Conservation (phyloP, 768 basidiomycete genomes). For the Stropharia rugosoannulata region DNA sequence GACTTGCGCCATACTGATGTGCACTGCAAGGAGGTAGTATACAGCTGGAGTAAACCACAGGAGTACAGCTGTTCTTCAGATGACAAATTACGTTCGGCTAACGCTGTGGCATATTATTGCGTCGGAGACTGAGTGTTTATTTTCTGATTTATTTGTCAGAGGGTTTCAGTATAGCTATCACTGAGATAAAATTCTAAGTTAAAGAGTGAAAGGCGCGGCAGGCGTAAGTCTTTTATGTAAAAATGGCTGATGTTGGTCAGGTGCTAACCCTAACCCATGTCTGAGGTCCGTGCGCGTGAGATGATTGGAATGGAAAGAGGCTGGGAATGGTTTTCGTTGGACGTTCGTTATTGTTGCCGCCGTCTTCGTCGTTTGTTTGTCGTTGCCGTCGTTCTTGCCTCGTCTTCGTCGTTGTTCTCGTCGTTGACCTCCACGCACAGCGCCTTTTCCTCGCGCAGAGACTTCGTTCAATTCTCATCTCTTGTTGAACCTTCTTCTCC, state of each 20-base stretch:
- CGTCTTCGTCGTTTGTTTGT: constrained; percentile 26
- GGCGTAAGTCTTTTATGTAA: too few relatives aligned
- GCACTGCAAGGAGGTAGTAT: too few relatives aligned
- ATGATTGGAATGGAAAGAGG: constrained; percentile 8
- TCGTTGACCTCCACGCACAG: constrained; percentile 29
- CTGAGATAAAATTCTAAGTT: too few relatives aligned
- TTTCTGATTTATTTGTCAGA: too few relatives aligned
- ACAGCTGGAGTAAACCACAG: too few relatives aligned
- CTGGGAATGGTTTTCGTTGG: constrained; percentile 17
- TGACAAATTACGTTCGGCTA: too few relatives aligned
- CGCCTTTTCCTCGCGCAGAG: constrained; percentile 29
- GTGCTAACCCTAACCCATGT: constrained; percentile 19
- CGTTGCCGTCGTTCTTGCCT: constrained; percentile 21
- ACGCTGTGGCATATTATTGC: too few relatives aligned
- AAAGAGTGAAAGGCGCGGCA: neutral
- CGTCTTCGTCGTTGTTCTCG: constrained; percentile 30
- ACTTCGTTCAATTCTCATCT: constrained; percentile 33
- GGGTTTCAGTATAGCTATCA: too few relatives aligned
- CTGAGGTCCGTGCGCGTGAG: constrained; percentile 9
- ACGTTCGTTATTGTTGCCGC: constrained; percentile 21
- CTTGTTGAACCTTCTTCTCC: constrained; percentile 33
- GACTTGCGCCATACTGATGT: too few relatives aligned
- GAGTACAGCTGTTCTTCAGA: too few relatives aligned
- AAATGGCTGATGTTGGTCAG: neutral
- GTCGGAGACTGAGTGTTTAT: too few relatives aligned